phyloP scores from a whole-genome alignment of 345 rosid species.

The Lumnitzera racemosa region DNA sequence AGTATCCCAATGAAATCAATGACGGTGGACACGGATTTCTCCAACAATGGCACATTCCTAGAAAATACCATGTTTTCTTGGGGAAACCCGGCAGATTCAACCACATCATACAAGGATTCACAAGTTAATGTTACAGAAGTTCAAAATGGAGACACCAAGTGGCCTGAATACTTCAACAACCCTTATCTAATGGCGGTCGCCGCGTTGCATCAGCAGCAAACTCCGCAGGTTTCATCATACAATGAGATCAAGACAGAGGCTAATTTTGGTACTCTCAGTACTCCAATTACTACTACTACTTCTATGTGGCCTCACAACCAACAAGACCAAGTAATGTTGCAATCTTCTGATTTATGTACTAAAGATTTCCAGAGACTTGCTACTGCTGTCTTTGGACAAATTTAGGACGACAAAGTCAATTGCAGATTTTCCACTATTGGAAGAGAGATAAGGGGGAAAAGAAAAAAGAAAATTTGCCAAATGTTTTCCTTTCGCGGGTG shows the following conservation, averaged over 20 bases:
- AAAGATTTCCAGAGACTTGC: conserved; percentile 9
- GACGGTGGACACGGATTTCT: not conserved
- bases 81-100: conserved; percentile 2
- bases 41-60: conserved; percentile 4
- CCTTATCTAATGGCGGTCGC: not conserved
- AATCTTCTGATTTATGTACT: conserved; percentile 3
- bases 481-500: no score
- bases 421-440: no score
- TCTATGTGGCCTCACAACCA: conserved; percentile 12
- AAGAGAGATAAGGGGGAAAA: no score
- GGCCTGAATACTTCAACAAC: conserved; percentile 3
- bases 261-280: not conserved
- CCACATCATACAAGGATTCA: conserved; percentile 2
- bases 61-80: conserved; percentile 10
- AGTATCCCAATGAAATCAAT: not conserved
- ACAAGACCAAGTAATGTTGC: conserved; percentile 5
- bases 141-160: conserved; percentile 4
- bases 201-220: conserved; percentile 1
- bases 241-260: conserved; percentile 10
- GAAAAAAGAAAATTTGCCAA: no score
- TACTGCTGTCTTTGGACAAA: conserved; percentile 9
- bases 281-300: not conserved
- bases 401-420: not conserved
- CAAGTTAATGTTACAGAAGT: no score
- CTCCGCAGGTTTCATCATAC: conserved; percentile 6